Evolutionary conservation across 2,329 filamentous ascomycete genomes (phyloP).

Genomic region (Apiospora koreana): DNA sequence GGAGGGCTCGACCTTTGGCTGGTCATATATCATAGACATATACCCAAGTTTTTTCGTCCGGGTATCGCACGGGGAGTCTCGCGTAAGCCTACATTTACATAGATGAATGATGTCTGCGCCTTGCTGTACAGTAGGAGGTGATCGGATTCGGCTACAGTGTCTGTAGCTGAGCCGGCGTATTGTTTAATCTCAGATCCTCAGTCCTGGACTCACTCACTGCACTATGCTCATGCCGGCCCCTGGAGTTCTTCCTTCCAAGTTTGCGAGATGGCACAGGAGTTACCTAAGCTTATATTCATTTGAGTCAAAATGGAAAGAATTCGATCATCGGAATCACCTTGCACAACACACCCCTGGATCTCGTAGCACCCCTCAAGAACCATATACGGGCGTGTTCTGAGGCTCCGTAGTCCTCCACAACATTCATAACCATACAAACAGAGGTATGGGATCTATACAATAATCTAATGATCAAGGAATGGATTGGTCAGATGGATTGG

Average conservation of each 20-base stretch:
- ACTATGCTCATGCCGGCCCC: too few species aligned
- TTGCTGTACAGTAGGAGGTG: not conserved
- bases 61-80: not conserved
- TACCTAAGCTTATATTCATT: not conserved
- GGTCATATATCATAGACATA: not conserved
- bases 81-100: not conserved
- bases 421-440: not conserved
- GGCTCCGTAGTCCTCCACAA: too few species aligned
- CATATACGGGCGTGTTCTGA: not conserved
- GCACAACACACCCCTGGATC: not conserved
- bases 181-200: too few species aligned
- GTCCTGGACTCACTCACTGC: not conserved
- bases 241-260: not conserved
- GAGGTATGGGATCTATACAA: not conserved
- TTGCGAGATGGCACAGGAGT: not conserved
- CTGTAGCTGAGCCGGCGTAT: not conserved
- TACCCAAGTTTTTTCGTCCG: not conserved
- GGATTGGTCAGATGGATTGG: not conserved
- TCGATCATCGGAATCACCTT: not conserved
- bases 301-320: not conserved
- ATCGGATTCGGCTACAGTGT: not conserved
- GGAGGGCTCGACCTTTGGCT: not conserved
- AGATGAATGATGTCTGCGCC: not conserved
- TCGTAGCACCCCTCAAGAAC: not conserved
- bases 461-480: not conserved